A percentile compares a stretch with the other conserved stretches of the same genome.
Evolutionary conservation across 2,329 filamentous ascomycete genomes (phyloP).

Genomic region (Coleophoma eucalyptorum): DNA sequence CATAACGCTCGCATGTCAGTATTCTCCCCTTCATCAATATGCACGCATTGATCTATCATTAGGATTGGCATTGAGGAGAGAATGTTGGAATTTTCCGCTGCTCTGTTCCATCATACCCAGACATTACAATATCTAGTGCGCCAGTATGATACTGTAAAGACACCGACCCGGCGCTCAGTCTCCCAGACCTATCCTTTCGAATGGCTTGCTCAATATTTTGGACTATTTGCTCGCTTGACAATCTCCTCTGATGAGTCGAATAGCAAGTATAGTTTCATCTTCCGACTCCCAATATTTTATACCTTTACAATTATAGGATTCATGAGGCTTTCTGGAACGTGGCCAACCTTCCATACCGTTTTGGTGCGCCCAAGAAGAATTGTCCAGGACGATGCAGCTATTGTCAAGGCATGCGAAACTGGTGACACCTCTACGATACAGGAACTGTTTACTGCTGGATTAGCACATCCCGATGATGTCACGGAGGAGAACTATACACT

Average conservation of each 20-base stretch:
- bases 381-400: neutral
- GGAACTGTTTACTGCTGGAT: neutral
- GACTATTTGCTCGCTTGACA: neutral
- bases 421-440: neutral
- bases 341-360: neutral
- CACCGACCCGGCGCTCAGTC: neutral
- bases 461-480: neutral
- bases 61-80: no score
- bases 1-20: no score
- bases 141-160: neutral
- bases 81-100: no score
- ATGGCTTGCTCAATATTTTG: neutral
- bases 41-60: no score
- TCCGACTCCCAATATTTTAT: neutral
- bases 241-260: neutral
- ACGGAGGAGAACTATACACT: neutral
- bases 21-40: no score
- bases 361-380: neutral
- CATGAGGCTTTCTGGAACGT: neutral
- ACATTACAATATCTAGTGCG: neutral
- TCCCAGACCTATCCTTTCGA: neutral
- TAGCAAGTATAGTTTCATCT: neutral
- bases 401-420: neutral
- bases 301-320: neutral
- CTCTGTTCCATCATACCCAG: no score